A percentile compares a stretch with the other conserved stretches of the same genome.
Conservation (phyloP, 192 early-diverging fungal species). For the Mycoemilia scoparia region DNA sequence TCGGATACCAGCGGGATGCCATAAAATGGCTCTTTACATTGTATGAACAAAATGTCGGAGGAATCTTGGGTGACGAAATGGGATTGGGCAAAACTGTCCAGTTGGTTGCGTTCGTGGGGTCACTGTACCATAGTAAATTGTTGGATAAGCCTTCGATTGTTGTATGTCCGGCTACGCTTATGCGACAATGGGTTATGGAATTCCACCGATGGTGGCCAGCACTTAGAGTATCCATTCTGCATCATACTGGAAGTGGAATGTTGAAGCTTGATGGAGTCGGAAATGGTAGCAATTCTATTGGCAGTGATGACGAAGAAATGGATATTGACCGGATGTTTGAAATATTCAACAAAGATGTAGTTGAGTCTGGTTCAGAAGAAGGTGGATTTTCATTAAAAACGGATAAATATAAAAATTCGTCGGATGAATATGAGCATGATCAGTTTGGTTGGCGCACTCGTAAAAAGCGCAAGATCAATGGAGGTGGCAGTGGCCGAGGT, state of each 20-base stretch:
- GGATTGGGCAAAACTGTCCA: conserved; percentile 92
- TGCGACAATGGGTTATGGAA: conserved; percentile 71
- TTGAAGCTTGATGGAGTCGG: neutral
- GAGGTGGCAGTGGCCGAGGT: conserved; percentile 14
- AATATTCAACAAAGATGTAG: too few species aligned
- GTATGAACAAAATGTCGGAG: conserved; percentile 70
- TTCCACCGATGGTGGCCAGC: conserved; percentile 72
- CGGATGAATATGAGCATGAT: conserved; percentile 26
- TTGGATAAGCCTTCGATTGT: conserved; percentile 36
- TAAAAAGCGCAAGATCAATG: conserved; percentile 26
- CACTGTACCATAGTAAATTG: conserved; percentile 50
- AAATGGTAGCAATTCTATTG: neutral
- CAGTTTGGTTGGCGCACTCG: conserved; percentile 22
- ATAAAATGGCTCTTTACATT: conserved; percentile 78
- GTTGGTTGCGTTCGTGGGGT: conserved; percentile 63
- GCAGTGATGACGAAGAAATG: conserved; percentile 2
- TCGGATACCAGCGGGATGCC: conserved; percentile 82
- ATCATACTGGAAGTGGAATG: conserved; percentile 68
- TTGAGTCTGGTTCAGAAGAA: too few species aligned
- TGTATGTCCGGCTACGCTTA: conserved; percentile 61
- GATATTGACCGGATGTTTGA: neutral
- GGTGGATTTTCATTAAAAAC: too few species aligned
- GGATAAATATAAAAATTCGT: conserved; percentile 4
- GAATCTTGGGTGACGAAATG: conserved; percentile 92
- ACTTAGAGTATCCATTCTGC: conserved; percentile 74